phyloP scores from a whole-genome alignment of 2,329 filamentous ascomycete species.

The Eutypa lata region DNA sequence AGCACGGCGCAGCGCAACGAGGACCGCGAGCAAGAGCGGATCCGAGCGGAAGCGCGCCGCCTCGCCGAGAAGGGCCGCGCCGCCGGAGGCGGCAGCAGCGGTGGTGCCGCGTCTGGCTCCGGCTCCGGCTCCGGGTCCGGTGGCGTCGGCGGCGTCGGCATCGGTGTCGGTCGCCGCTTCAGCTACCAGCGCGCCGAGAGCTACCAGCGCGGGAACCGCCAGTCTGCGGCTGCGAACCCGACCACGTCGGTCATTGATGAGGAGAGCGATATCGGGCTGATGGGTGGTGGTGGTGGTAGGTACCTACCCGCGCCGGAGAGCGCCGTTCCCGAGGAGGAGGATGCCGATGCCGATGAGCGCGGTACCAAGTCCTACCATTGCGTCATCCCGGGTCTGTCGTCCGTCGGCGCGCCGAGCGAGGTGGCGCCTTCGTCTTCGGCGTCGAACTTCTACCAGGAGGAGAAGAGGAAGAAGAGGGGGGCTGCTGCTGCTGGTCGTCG shows the following conservation, averaged over 20 bases:
- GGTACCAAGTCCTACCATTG: constrained; percentile 59
- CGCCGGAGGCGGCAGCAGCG: constrained; percentile 13
- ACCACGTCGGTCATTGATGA: constrained; percentile 28
- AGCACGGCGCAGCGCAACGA: constrained; percentile 54
- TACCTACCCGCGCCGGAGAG: constrained; percentile 24
- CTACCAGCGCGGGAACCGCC: constrained; percentile 12
- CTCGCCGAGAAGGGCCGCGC: constrained; percentile 52
- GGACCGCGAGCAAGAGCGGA: constrained; percentile 49
- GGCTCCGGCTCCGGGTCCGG: constrained; percentile 1
- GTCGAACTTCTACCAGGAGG: constrained; percentile 38
- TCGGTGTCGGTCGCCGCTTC: constrained; percentile 27
- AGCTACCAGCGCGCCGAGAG: constrained; percentile 48
- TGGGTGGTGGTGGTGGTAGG: constrained; percentile 13
- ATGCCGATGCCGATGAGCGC: constrained; percentile 38
- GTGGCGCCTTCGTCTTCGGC: constrained; percentile 1
- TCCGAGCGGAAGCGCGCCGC: constrained; percentile 54
- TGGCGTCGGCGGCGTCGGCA: constrained; percentile 28
- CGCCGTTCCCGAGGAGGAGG: neutral
- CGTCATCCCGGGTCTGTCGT: constrained; percentile 49
- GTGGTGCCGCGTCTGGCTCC: constrained; percentile 10
- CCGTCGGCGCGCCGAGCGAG: constrained; percentile 21
- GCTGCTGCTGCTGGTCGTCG: too few relatives aligned
- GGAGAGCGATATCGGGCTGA: constrained; percentile 23
- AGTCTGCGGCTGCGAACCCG: neutral
- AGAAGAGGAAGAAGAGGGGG: constrained; percentile 40